Evolutionary conservation across 2,329 filamentous ascomycete genomes (phyloP).

Genomic region (Coniochaeta sp.): DNA sequence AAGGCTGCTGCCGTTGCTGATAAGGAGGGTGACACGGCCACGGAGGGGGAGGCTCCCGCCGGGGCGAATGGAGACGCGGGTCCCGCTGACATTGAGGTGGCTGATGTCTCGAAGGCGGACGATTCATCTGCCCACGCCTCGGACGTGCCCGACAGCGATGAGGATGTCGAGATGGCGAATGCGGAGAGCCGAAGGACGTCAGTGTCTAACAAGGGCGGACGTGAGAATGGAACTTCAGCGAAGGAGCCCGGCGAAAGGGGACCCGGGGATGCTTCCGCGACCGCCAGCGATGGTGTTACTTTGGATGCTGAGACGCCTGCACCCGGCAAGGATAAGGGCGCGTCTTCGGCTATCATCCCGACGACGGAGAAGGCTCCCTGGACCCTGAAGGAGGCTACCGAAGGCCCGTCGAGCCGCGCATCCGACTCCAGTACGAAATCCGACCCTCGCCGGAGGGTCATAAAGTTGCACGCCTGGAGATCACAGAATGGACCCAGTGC

Average conservation of each 20-base stretch:
- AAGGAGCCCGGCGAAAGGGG: not conserved
- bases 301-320: not conserved
- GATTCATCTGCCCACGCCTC: not conserved
- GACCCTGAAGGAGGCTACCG: not conserved
- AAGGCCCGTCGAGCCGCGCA: not conserved
- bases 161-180: not conserved
- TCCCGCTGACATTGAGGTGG: not conserved
- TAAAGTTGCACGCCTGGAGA: not conserved
- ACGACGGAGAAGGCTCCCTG: not conserved
- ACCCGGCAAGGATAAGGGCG: not conserved
- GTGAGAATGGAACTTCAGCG: not conserved
- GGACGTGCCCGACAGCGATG: not conserved
- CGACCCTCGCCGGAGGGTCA: not conserved
- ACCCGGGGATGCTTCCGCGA: not conserved
- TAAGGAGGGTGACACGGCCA: not conserved
- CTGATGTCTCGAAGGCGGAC: not conserved
- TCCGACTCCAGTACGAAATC: not conserved
- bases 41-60: not conserved
- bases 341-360: not conserved
- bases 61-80: not conserved
- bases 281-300: not conserved
- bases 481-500: not conserved
- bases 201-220: not conserved
- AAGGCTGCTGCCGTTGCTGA: no score
- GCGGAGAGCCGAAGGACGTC: not conserved